Evolutionary conservation across 495 filamentous ascomycete genomes (phyloP), one percentile per base, ranked within the genome.

Genomic region (Penicillium antarcticum): DNA sequence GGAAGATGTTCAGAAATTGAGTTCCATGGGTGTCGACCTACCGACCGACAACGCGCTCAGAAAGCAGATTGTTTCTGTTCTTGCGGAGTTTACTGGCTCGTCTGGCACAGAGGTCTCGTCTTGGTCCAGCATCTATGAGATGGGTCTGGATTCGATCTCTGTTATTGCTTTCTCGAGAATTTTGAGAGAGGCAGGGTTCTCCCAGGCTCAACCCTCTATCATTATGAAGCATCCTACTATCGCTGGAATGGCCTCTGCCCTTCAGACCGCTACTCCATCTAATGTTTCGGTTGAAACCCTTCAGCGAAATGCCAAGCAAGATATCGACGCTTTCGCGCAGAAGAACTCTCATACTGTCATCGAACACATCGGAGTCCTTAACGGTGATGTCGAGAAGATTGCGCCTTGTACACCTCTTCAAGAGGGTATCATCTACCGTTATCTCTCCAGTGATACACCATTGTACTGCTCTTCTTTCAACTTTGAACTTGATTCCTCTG

Each of bases 121-220:
- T 13, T 71, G 71, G 1, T 80, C 85, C 0, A 92, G 79, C 24
- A 81, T 95, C 26, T 95, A 89, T 56, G 88, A 94, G 44, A 69
- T 95, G 2, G 90, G 90, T 0, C 72, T 92, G 6, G 91, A 94
- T 61, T 92, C 89, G 0, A 88, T 95, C 12, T 88, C 87, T 0
- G 85, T 86, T 3, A 82, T 91, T 18, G 78, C 81, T 18, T 73
- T 95, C 45, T 66, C 81, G 11, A 66, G 75, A 0, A 57, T 55
- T n/a, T 65, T 87, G 13, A 81, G 76, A 47, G 63, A 71, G 11
- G 61, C 67, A 1, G 82, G 85, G 0, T 78, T 89, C 50, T 21
- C 55, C 3, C 71, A 75, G 17, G 86, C 82, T 2, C 78, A 77
- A 18, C 76, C 85, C 13, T 83, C 87, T 0, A 47, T 81, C 3